These are phyloP conservation scores for Cystobasidium tubakii DNA, from an alignment of 768 basidiomycete species.

Conservation along the genomic window DNA sequence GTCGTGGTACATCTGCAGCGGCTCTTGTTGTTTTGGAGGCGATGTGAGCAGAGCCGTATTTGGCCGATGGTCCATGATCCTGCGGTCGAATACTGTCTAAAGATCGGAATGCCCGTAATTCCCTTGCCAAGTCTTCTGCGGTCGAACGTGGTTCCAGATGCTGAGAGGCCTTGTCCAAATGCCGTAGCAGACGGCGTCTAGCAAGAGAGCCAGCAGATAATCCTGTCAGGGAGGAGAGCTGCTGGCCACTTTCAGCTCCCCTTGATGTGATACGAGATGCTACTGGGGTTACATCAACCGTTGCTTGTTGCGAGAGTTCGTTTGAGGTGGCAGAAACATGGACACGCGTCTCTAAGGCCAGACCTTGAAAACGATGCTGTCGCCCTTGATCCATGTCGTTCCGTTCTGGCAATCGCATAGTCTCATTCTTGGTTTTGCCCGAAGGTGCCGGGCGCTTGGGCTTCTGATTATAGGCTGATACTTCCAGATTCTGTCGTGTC, in stretches of 20 bases:
- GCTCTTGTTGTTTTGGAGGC: not conserved
- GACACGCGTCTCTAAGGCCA: not conserved
- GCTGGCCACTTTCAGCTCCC: not conserved
- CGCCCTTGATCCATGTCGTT: not conserved
- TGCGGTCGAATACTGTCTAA: not conserved
- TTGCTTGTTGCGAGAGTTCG: not conserved
- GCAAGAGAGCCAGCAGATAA: conserved; percentile 2
- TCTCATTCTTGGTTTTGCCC: too few species aligned
- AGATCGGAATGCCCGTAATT: not conserved
- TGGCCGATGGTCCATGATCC: not conserved
- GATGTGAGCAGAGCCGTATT: not conserved
- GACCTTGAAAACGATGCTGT: not conserved
- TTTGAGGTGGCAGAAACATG: not conserved
- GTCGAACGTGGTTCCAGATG: not conserved
- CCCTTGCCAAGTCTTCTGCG: not conserved
- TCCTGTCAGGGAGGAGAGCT: not conserved
- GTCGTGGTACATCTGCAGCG: not conserved
- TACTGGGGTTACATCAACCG: not conserved
- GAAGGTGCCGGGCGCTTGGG: too few species aligned
- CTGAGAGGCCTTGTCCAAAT: not conserved
- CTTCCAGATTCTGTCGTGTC: too few species aligned
- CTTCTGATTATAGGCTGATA: too few species aligned
- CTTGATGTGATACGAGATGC: not conserved
- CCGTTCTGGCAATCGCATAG: not conserved
- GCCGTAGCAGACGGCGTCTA: not conserved